Conservation (phyloP, 768 basidiomycete species). For the Panellus pusillus region DNA sequence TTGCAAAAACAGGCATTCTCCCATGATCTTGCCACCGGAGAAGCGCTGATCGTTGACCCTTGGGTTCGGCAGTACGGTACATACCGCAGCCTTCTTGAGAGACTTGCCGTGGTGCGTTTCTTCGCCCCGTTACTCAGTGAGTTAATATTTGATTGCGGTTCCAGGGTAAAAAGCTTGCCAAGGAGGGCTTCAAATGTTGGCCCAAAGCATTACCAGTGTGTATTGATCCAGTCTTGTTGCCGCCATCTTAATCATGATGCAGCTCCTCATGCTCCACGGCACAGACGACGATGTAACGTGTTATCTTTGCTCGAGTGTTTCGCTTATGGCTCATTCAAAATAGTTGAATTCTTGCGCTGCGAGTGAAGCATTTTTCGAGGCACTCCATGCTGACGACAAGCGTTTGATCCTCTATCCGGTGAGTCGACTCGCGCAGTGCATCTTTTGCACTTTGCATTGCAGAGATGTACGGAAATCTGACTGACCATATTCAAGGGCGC, state of each 20-base stretch:
- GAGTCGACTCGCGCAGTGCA: too few species aligned
- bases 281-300: constrained; percentile 2
- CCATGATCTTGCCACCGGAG: not conserved
- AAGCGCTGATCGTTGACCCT: not conserved
- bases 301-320: not conserved
- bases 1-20: not conserved
- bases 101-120: not conserved
- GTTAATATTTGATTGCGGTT: not conserved
- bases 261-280: constrained; percentile 6
- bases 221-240: not conserved
- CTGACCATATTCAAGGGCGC: not conserved
- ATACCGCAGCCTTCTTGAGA: not conserved
- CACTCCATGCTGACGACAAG: not conserved
- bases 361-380: constrained; percentile 2
- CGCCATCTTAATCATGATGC: not conserved
- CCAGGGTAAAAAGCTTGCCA: not conserved
- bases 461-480: not conserved
- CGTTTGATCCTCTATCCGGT: constrained; percentile 4
- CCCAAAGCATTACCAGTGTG: not conserved
- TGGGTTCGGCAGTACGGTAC: constrained; percentile 1
- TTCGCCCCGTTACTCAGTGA: not conserved
- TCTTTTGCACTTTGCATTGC: not conserved
- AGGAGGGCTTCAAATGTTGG: not conserved
- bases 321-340: not conserved
- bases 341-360: constrained; percentile 8